Base-by-base conservation (phyloP, 768 basidiomycete species). In the Rhizopogon roseolus region DNA sequence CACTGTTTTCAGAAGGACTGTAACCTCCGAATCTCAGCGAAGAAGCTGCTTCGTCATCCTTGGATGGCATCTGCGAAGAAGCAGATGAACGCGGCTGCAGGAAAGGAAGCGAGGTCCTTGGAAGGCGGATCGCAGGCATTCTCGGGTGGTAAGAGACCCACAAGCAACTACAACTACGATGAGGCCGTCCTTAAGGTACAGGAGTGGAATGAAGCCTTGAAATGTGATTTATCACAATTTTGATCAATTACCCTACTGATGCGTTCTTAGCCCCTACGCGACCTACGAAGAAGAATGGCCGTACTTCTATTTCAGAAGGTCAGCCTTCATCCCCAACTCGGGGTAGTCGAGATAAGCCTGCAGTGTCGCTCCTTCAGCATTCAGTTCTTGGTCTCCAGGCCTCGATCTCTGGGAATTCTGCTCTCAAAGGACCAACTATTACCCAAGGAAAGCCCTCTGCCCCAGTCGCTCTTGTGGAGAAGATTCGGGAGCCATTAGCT, bases 1-100 rank as follows among this genome's bases (percentile, higher is more conserved):
- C 93, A 97, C 55, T 98, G 97, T 64, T 99, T 99, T 70, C 96
- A 98, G 76, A 98, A 98, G 71, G 96, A 98, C 64, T 85, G 85
- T 58, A 96, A 98, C 71, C 77, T 99, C 28, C 88, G 97, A 19
- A 88, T 98, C 61, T 88, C 90, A 1, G 97, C 96, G 6, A 90
- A 89, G 72, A 98, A 98, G 72, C 76, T 99, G 17, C 74, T 97
- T 19, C 79, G 80, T 62, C 97, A 99, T 64, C 92, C 94, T 22
- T 99, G 97, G 97, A 98, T 99, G 93, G 73, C 86, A 11, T 80
- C 88, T 0, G 85, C 92, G 1, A 80, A 87, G 62, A 87, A 83
- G 64, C 88, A 93, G 66, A 78, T 90, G 73, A 74, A 74, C 27
- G 57, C 58, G 10, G 62, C 66, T 32, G 53, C 62, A 29, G 50